A percentile compares a stretch with the other conserved stretches of the same genome.
phyloP scores from a whole-genome alignment of 305 asterid genomes.

The Withania somnifera region DNA sequence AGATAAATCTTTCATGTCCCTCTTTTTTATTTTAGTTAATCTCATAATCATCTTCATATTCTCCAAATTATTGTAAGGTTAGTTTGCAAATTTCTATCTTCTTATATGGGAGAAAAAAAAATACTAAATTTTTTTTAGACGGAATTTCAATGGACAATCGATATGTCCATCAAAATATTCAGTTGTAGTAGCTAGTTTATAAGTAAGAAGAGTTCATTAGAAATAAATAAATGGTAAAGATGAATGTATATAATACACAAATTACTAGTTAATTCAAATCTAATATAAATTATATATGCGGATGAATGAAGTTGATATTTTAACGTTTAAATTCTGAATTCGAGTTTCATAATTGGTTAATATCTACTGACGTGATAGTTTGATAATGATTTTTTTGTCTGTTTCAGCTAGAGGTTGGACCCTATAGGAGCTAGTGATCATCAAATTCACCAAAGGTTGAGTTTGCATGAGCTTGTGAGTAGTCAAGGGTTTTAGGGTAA shows the following conservation, averaged over 20 bases:
- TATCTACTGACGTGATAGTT: neutral
- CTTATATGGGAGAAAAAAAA: neutral
- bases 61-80: neutral
- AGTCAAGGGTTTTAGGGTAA: neutral
- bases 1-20: neutral
- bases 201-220: too few relatives aligned
- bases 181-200: too few relatives aligned
- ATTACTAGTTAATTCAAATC: neutral
- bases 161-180: neutral
- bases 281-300: neutral
- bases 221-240: neutral
- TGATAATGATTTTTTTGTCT: neutral
- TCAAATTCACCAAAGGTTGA: neutral
- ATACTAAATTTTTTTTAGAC: neutral
- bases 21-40: neutral
- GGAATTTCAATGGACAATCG: neutral
- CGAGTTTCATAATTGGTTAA: neutral
- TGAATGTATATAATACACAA: neutral
- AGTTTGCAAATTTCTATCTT: neutral
- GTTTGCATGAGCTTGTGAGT: neutral
- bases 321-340: neutral
- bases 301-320: neutral
- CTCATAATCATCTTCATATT: neutral
- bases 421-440: slow-evolving; percentile 1
- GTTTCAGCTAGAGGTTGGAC: slow-evolving; percentile 9